Conservation (phyloP, 345 rosid genomes). For the Alliaria petiolata region DNA sequence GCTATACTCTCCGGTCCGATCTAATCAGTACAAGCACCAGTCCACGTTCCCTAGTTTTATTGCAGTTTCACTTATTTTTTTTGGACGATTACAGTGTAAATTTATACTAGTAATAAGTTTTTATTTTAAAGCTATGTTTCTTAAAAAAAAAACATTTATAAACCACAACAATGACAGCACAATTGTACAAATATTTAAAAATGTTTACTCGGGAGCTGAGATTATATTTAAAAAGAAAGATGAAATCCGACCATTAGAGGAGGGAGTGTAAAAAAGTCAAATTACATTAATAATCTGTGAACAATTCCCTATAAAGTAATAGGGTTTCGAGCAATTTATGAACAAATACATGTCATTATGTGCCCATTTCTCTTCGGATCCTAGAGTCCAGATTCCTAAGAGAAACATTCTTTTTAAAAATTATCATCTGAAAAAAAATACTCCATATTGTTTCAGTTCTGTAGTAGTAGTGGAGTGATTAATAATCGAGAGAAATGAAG, state of each 20-base stretch:
- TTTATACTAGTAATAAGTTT: too few species aligned
- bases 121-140: too few species aligned
- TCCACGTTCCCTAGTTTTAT: neutral
- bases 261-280: neutral
- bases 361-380: constrained; percentile 6
- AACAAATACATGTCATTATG: constrained; percentile 2
- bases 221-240: neutral
- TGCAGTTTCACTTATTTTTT: neutral
- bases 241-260: neutral
- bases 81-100: too few species aligned
- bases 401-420: neutral
- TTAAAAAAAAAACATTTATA: neutral
- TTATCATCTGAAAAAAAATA: neutral
- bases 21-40: neutral
- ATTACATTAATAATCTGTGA: neutral
- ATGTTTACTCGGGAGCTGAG: neutral
- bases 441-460: neutral
- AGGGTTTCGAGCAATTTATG: neutral
- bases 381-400: constrained; percentile 22
- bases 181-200: too few species aligned
- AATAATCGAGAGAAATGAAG: too few species aligned
- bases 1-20: neutral
- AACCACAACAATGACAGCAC: neutral
- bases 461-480: neutral
- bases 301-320: neutral